Evolutionary conservation across 140 eudicot species (phyloP), one percentile per base, ranked within the genome.

Genomic region (Cichorium intybus): DNA sequence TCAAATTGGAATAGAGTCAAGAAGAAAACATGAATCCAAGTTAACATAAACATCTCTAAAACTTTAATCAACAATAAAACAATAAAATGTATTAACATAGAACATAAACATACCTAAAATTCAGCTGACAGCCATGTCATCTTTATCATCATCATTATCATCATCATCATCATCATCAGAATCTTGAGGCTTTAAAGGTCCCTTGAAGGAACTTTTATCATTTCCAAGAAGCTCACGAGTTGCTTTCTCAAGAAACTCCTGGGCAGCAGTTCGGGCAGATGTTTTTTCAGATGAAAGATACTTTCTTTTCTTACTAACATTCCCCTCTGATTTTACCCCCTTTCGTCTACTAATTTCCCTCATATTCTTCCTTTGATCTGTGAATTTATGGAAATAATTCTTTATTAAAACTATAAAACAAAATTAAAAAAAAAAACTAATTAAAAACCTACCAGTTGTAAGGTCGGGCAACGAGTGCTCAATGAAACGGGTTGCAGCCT

Each of bases 191-290:
- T 66, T 85, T 43, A 93, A 43, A 73, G 97, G 97, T 71, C 99
- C 99, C 80, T 79, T 81, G 14, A 85, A 48, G 28, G 88, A 82
- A 49, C 82, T 77, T 41, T 77, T 75, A 61, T 74, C 75, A 47
- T 88, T 95, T 73, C 95, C 95, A 53, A 93, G 97, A 64, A 93
- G 95, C 74, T 93, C 99, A 54, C 84, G 82, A 7, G 94, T 70
- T 47, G 99, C 99, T 84, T 93, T 93, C 41, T 88, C 94, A 54
- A 93, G 97, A 84, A 93, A 93, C 35, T 93, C 99, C 50, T 93
- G 85, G 6, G 99, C 93, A 72, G 95, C 99, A 62, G 87, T 60
- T 68, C 76, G 85, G 56, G 84, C 95, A 59, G 97, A 86, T 48
- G 77, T 74, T 60, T 79, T 83, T 60, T 55, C 84, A 3, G 84